Conservation (phyloP, 805 yeast genomes). For the Candida saitoana region DNA sequence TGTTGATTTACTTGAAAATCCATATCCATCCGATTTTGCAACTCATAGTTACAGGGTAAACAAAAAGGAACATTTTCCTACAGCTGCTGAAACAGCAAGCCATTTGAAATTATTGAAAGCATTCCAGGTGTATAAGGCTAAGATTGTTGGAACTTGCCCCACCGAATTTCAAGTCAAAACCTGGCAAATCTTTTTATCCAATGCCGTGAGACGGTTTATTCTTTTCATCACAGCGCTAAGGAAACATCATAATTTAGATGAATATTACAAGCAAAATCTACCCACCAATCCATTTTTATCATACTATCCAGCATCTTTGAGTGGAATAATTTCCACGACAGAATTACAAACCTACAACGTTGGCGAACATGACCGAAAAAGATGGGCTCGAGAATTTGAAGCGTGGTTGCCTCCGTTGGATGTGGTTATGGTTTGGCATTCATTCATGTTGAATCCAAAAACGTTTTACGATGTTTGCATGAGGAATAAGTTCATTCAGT, state of each 20-base stretch:
- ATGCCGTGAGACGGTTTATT: slow-evolving; percentile 20
- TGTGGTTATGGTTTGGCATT: slow-evolving; percentile 21
- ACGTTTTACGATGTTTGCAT: slow-evolving; percentile 13
- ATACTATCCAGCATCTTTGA: too few relatives aligned
- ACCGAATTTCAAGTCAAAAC: slow-evolving; percentile 8
- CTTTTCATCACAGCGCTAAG: slow-evolving; percentile 16
- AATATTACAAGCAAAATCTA: not conserved
- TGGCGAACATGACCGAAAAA: not conserved
- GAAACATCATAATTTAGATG: not conserved
- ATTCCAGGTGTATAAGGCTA: slow-evolving; percentile 16
- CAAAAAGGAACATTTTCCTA: slow-evolving; percentile 3
- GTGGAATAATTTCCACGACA: too few relatives aligned
- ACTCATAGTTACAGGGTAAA: not conserved
- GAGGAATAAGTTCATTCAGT: slow-evolving; percentile 9
- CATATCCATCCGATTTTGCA: not conserved
- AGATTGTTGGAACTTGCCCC: slow-evolving; percentile 6
- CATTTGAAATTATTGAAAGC: slow-evolving; percentile 22
- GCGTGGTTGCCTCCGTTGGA: slow-evolving; percentile 17
- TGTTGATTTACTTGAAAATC: not conserved
- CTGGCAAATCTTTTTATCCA: slow-evolving; percentile 22
- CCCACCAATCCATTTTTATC: too few relatives aligned
- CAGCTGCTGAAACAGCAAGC: slow-evolving; percentile 12
- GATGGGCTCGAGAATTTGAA: not conserved
- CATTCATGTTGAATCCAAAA: slow-evolving; percentile 17
- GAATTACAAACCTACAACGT: not conserved